phyloP scores from a whole-genome alignment of 208 protist genomes.

The Wallacemonas sp. region DNA sequence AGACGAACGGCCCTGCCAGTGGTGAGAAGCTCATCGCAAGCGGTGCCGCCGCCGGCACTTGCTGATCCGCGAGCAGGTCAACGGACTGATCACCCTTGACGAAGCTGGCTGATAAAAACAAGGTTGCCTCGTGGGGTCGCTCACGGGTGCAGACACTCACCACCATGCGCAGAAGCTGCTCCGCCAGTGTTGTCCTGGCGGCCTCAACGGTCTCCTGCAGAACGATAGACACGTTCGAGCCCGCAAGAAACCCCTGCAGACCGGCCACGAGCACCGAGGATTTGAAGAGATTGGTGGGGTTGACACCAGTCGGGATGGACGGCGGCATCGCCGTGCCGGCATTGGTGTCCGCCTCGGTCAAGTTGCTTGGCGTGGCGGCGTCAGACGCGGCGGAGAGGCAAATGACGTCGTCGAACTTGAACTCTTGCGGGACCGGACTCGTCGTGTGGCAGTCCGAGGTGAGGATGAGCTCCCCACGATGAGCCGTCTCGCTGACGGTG shows the following conservation, averaged over 20 bases:
- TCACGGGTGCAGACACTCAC: slow-evolving; percentile 7
- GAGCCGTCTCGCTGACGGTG: background rate
- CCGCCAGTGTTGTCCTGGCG: slow-evolving; percentile 3
- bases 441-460: background rate
- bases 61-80: slow-evolving; percentile 14
- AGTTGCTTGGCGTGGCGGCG: background rate
- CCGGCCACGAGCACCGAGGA: slow-evolving; percentile 16
- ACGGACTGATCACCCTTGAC: slow-evolving; percentile 8
- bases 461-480: background rate
- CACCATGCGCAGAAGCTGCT: slow-evolving; percentile 17
- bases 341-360: background rate
- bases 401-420: slow-evolving; percentile 28
- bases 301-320: background rate
- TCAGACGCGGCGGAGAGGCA: background rate
- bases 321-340: background rate
- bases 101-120: slow-evolving; percentile 18
- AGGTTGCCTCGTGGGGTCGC: slow-evolving; percentile 16
- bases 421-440: background rate
- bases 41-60: background rate
- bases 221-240: slow-evolving; percentile 29
- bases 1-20: slow-evolving; percentile 14
- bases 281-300: slow-evolving; percentile 3
- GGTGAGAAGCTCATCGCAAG: slow-evolving; percentile 29
- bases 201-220: slow-evolving; percentile 26
- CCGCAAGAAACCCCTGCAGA: slow-evolving; percentile 15